Base-by-base conservation (phyloP, 2,329 filamentous ascomycete genomes). In the Stachybotrys chlorohalonatus region DNA sequence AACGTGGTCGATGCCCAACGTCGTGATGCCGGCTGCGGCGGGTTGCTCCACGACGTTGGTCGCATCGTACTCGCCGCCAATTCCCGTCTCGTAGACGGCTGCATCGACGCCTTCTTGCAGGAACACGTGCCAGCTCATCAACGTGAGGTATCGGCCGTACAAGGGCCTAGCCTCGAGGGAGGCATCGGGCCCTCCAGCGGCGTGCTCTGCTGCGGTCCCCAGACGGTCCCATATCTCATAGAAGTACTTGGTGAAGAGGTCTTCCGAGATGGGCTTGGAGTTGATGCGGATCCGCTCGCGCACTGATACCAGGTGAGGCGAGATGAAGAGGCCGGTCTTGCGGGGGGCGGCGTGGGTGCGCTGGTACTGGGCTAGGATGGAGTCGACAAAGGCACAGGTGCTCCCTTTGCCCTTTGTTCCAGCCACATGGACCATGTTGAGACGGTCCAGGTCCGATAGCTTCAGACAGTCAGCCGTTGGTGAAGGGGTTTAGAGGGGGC, bases 321-420 rank as follows among this genome's bases (percentile, higher is more conserved):
- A 87, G 36, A 82, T 89, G 71, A 86, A 86, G 36, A 88, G 77
- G 11, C 85, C 86, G 46, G 81, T 75, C 60, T 75, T 80, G 53
- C 58, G 65, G 31, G 75, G 75, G 1, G 62, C 59, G 31, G 61
- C 55, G 53, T 62, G 59, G 17, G 60, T 60, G 49, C 63, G 63
- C 16, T 74, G 75, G 62, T 83, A 79, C 53, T 74, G 74, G 15
- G 73, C 70, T 49, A 90, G 76, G 57, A 89, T 83, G 7, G 81
- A 82, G 57, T 83, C 77, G 55, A 82, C 75, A 59, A 86, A 88
- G 46, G 85, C 85, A 63, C 85, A 89, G 1, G 85, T 87, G 62
- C 81, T 86, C 31, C 86, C 87, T 69, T 90, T 90, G 6, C 87
- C 87, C 67, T 90, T 90, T n/a, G 86, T 90, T 6, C 87, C 87